These are phyloP conservation scores for Lablab purpureus DNA, from an alignment of 306 rosid species.

Conservation along the genomic window DNA sequence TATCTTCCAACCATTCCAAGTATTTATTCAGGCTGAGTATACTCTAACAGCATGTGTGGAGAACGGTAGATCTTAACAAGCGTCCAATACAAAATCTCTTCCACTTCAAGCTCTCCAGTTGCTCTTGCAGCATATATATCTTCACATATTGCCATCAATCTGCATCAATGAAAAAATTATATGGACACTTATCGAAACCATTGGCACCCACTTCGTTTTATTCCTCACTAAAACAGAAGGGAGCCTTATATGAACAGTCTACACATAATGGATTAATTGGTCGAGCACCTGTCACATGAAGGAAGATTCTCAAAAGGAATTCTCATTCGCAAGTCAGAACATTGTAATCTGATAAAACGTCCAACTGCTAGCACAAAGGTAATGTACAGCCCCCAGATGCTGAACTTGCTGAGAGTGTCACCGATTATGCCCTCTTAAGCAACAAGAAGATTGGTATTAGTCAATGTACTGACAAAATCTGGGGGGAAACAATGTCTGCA, in stretches of 20 bases:
- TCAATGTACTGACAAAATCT: constrained; percentile 38
- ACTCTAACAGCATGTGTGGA: constrained; percentile 93
- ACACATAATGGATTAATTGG: constrained; percentile 27
- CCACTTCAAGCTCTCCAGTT: constrained; percentile 91
- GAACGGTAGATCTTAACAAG: constrained; percentile 92
- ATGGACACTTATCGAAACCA: constrained; percentile 25
- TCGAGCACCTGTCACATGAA: constrained; percentile 81
- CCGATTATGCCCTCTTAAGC: constrained; percentile 90
- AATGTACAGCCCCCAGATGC: constrained; percentile 98
- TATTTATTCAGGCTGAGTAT: constrained; percentile 73
- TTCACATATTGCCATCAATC: constrained; percentile 91
- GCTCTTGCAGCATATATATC: constrained; percentile 96
- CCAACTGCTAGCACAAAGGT: constrained; percentile 97
- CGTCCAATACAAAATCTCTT: constrained; percentile 90
- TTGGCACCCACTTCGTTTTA: constrained; percentile 22
- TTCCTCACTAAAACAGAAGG: constrained; percentile 36
- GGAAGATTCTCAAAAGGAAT: constrained; percentile 95
- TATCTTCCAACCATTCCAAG: constrained; percentile 5
- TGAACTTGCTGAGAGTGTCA: constrained; percentile 96
- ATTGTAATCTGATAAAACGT: constrained; percentile 92
- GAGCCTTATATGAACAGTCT: constrained; percentile 9
- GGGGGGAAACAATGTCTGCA: constrained; percentile 25
- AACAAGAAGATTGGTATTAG: constrained; percentile 44
- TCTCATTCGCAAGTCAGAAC: constrained; percentile 98
- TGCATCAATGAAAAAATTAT: constrained; percentile 44